Base-by-base conservation (phyloP, 129 eudicot genomes). In the Arctium minus region DNA sequence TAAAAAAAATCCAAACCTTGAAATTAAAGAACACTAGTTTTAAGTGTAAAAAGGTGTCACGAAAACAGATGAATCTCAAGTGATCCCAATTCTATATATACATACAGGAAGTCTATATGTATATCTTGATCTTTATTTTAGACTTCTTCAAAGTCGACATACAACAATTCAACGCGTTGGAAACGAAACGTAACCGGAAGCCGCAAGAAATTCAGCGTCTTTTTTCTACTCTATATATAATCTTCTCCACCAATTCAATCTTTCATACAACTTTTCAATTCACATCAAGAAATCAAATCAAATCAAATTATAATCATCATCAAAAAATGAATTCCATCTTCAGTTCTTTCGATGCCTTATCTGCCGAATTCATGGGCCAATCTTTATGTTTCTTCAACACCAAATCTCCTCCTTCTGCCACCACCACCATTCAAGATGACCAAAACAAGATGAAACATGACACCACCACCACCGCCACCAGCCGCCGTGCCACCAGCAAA, bases 331-430 rank as follows among this genome's bases (percentile, higher is more conserved):
- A 86, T 77, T 86, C 92, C 39, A 83, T 89, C 40, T 89, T 89
- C 82, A 86, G 89, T 84, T 80, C 89, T 11, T 89, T 89, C 73
- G 88, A 89, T 81, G 92, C 89, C 44, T 73, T 70, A 22, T 84
- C 78, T n/a, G 85, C 82, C 4, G 92, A 86, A 30, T 70, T 81
- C 70, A 13, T 86, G 71, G 72, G 75, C 30, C 85, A 86, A 77
- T 80, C 71, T 60, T 67, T 83, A 15, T 22, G 29, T 44, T 36
- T 38, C 78, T 50, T 70, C 15, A 44, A 62, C 40, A 38, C 83
- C 74, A 84, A 79, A 6, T 64, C 53, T 75, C 74, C 46, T 6
- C 46, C 44, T 22, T 22, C 27, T 15, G 12, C 36, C 33, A 83
- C 11, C 70, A 60, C 40, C 18, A 30, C 69, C 35, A 2, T 76